Evolutionary conservation across 352 stramenopile genomes (phyloP).

Genomic region (Phytopythium oedochilum): DNA sequence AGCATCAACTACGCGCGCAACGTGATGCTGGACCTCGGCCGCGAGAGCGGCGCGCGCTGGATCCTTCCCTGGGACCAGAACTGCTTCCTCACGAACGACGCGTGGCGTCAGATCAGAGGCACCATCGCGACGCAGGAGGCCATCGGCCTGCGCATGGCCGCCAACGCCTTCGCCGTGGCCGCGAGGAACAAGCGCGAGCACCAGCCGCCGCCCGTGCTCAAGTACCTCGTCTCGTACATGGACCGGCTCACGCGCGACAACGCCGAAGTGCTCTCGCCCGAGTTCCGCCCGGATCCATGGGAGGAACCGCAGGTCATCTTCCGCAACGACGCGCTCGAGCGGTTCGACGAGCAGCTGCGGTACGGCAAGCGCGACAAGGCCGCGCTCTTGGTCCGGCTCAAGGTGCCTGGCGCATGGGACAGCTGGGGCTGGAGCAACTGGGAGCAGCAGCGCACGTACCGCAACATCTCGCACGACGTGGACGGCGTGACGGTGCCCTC

Average conservation of each 20-base stretch:
- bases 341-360: constrained; percentile 47
- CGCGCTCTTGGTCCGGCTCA: constrained; percentile 34
- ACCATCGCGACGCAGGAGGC: constrained; percentile 12
- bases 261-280: constrained; percentile 28
- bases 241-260: constrained; percentile 41
- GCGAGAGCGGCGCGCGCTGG: constrained; percentile 28
- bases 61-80: constrained; percentile 53
- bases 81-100: constrained; percentile 35
- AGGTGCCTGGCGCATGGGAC: constrained; percentile 36
- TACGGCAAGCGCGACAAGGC: constrained; percentile 52
- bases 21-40: constrained; percentile 37
- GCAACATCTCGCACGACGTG: constrained; percentile 35
- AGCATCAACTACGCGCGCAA: constrained; percentile 49
- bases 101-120: constrained; percentile 37
- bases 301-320: constrained; percentile 61
- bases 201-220: constrained; percentile 13
- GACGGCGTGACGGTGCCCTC: constrained; percentile 15
- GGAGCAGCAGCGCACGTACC: constrained; percentile 31
- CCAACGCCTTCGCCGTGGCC: constrained; percentile 9
- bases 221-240: constrained; percentile 56
- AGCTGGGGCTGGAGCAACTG: constrained; percentile 43
- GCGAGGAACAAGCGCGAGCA: not conserved
- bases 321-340: constrained; percentile 34
- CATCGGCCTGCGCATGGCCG: not conserved
- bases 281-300: constrained; percentile 31